phyloP scores from a whole-genome alignment of 768 basidiomycete species.

The Nidula microcarpa region DNA sequence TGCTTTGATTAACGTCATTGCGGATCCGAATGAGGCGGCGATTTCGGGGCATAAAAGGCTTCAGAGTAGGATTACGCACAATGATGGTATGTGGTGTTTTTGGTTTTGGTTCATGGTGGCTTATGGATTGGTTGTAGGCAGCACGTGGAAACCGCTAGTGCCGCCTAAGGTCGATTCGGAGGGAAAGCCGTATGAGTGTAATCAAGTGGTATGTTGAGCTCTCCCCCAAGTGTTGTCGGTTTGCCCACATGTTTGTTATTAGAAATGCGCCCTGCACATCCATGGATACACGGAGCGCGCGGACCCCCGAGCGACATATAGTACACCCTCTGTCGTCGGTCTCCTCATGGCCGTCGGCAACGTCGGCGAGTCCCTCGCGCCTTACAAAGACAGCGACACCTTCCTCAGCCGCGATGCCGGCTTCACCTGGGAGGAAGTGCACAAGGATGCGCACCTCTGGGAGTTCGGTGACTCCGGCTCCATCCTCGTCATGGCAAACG shows the following conservation, averaged over 20 bases:
- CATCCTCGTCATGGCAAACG: conserved; percentile 89
- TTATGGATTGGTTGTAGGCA: conserved; percentile 43
- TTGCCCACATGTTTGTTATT: neutral
- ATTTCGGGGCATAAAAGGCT: conserved; percentile 71
- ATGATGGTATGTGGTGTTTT: conserved; percentile 66
- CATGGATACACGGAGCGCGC: conserved; percentile 94
- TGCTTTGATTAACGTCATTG: conserved; percentile 86
- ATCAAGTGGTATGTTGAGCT: conserved; percentile 47
- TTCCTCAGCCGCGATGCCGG: conserved; percentile 97
- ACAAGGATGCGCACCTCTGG: conserved; percentile 97
- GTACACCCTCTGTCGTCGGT: conserved; percentile 88
- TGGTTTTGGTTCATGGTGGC: neutral
- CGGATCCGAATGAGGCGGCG: conserved; percentile 74
- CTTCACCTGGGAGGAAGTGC: conserved; percentile 97
- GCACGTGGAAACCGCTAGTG: conserved; percentile 79
- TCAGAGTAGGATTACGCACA: conserved; percentile 90
- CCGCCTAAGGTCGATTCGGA: conserved; percentile 78
- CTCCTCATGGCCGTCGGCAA: conserved; percentile 96
- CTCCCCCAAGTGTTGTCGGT: neutral
- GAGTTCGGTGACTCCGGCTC: conserved; percentile 98
- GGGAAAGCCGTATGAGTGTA: conserved; percentile 69
- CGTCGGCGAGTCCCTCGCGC: conserved; percentile 78
- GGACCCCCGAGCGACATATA: conserved; percentile 91
- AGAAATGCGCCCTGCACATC: conserved; percentile 86
- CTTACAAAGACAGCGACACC: conserved; percentile 87